These are phyloP conservation scores for Eucalyptus cladocalyx DNA, from an alignment of 345 rosid genomes.

Conservation along the genomic window DNA sequence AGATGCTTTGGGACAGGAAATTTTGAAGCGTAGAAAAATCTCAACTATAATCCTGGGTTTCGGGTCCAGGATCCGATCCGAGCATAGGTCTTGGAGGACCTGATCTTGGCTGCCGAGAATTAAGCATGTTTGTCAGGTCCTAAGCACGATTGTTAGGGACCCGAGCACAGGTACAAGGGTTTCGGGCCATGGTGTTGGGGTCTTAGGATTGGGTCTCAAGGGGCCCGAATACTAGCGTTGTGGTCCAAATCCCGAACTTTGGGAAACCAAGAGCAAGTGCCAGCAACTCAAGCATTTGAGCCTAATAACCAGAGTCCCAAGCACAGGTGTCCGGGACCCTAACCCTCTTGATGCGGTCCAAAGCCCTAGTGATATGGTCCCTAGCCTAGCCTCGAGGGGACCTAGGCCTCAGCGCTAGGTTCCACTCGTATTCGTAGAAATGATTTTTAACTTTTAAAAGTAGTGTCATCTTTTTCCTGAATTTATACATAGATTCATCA, in stretches of 20 bases:
- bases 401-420: neutral
- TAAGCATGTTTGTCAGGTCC: neutral
- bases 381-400: neutral
- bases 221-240: neutral
- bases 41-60: neutral
- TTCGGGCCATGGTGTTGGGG: neutral
- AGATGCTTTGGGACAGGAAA: neutral
- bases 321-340: neutral
- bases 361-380: neutral
- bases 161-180: neutral
- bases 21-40: neutral
- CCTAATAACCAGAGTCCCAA: neutral
- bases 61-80: neutral
- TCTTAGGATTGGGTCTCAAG: neutral
- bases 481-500: neutral
- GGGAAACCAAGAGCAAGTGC: neutral
- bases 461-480: neutral
- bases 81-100: neutral
- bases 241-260: neutral
- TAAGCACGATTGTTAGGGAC: neutral
- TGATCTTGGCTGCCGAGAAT: neutral
- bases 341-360: neutral
- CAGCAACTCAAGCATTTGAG: neutral
- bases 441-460: neutral
- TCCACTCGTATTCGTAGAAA: neutral